These are phyloP conservation scores for Pythium plurisporium DNA, from an alignment of 352 stramenopile genomes.

Conservation along the genomic window DNA sequence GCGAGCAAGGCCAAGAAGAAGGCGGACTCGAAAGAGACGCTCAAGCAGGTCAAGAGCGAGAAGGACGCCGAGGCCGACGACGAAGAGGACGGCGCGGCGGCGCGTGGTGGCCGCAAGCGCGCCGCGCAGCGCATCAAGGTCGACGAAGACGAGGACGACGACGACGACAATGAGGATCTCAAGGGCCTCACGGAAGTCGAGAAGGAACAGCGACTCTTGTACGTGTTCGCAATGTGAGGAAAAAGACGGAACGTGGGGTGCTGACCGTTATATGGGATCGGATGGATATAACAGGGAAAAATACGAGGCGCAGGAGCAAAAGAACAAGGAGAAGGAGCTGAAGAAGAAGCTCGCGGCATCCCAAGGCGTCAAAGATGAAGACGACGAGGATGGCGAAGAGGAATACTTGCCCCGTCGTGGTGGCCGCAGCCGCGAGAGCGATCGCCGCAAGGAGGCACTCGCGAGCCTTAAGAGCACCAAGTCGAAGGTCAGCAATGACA, in stretches of 20 bases:
- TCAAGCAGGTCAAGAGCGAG: constrained; percentile 39
- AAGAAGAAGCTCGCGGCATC: constrained; percentile 73
- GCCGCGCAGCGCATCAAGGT: constrained; percentile 28
- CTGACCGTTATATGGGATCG: too few species aligned
- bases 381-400: constrained; percentile 43
- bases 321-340: constrained; percentile 76
- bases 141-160: constrained; percentile 45
- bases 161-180: constrained; percentile 51
- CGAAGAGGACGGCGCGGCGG: constrained; percentile 31
- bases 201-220: constrained; percentile 82
- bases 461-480: constrained; percentile 79
- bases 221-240: constrained; percentile 15
- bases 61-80: constrained; percentile 53
- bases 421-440: constrained; percentile 54
- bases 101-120: constrained; percentile 32
- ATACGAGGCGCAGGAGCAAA: constrained; percentile 79
- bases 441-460: constrained; percentile 75
- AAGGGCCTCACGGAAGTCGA: constrained; percentile 81
- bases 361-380: constrained; percentile 40
- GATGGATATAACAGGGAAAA: too few species aligned
- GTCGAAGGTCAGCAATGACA: constrained; percentile 45
- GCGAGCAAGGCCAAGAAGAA: constrained; percentile 25
- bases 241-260: neutral
- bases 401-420: constrained; percentile 43
- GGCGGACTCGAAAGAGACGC: constrained; percentile 29